Percentiles rank a stretch among this genome's conserved stretches.
Evolutionary conservation across 371 early-diverging fungal species (phyloP).

Genomic region (Gilbertella persicaria): DNA sequence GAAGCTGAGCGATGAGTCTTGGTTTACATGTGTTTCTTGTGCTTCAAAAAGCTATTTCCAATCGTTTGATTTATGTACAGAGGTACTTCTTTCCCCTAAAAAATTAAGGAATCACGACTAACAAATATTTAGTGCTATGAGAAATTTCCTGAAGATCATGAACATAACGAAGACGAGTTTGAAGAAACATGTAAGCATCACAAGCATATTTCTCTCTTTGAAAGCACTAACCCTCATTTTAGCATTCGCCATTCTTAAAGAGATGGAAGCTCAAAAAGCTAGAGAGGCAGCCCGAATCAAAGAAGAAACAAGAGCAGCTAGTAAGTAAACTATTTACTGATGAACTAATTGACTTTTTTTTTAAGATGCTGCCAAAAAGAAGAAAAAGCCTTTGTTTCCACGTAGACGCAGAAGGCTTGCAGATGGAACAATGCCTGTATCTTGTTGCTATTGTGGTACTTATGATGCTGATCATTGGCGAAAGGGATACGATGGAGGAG

Average conservation of each 20-base stretch:
- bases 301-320: constrained; percentile 38
- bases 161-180: constrained; percentile 61
- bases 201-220: constrained; percentile 15
- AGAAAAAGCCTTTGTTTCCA: constrained; percentile 40
- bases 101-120: too few relatives aligned
- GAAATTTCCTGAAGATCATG: constrained; percentile 51
- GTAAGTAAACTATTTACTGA: constrained; percentile 18
- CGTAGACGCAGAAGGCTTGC: constrained; percentile 32
- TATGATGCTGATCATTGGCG: constrained; percentile 54
- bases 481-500: constrained; percentile 75
- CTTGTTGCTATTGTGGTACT: constrained; percentile 51
- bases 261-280: constrained; percentile 56
- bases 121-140: constrained; percentile 55
- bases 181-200: constrained; percentile 57
- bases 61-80: constrained; percentile 71
- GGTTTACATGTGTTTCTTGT: constrained; percentile 75
- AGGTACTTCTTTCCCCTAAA: constrained; percentile 37
- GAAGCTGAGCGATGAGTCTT: constrained; percentile 56
- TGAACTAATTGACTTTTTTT: neutral
- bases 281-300: constrained; percentile 43
- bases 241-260: constrained; percentile 48
- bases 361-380: constrained; percentile 18
- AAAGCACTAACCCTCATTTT: constrained; percentile 13
- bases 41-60: constrained; percentile 62
- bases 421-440: constrained; percentile 30